Evolutionary conservation across 2,329 filamentous ascomycete genomes (phyloP), one percentile per base, ranked within the genome.

Genomic region (Fusarium humuli): DNA sequence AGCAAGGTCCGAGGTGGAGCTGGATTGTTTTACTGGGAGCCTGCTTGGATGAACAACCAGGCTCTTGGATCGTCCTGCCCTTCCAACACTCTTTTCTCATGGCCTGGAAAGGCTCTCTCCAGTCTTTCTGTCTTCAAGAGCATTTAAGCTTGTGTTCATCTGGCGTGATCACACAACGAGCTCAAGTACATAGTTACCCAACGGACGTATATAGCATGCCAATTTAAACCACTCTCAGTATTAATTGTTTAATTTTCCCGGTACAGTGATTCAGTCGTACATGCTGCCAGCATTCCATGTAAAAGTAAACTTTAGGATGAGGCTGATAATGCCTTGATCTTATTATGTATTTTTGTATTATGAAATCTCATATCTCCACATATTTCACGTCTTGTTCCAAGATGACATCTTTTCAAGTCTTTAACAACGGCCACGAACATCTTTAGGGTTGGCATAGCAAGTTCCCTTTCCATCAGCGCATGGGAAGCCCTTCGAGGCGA

Each of bases 1-100:
- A 80, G 82, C 2, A 83, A 79, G 3, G 84, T 88, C 1, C 82
- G 78, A 2, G 83, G 84, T 2, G 89, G 89, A 0, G 78, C 81
- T 29, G 91, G 90, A 0, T 46, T 93, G 10, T 92, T 90, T 67
- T 93, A 93, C 71, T 93, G 91, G 91, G 91, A 94, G 77, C 90
- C 90, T 0, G 88, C 87, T 1, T 93, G 90, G 90, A 82, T 92
- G 67, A 83, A 88, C 44, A 93, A 92, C 78, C 84, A 86, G 13
- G 85, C 79, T 0, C 78, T 92, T 54, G 90, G 90, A 3, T 91
- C 89, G 20, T 90, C 88, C 44, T 92, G 90, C 75, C 81, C 82
- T 20, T 88, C 88, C 71, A 91, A 90, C 77, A 81, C 89, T 46
- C 83, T 92, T 84, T 88, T 92, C 55, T 81, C 83, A 61, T 84